Evolutionary conservation across 2,329 filamentous ascomycete species (phyloP), one percentile per base, ranked within the genome.

Genomic region (Cordyceps fumosorosea): DNA sequence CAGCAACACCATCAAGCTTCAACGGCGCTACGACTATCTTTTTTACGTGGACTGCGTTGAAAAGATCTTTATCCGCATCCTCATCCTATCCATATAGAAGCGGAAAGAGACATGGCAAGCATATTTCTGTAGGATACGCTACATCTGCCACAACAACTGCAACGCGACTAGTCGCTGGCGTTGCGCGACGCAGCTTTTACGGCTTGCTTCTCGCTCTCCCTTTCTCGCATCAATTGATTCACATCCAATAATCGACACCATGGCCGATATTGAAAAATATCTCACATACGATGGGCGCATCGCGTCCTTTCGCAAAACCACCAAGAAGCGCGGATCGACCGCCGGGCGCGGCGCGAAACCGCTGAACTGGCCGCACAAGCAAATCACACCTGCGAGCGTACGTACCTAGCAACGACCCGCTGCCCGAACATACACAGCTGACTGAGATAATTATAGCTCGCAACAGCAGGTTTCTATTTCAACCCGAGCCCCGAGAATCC

Each of bases 401-500:
- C 60, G 69, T 58, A 29, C 54, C 61, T 20, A n/a, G n/a, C 26
- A 51, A 10, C 29, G n/a, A 6, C 11, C 47, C 64, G 60, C 26
- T 14, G 8, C 12, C 47, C n/a, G 14, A 37, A 8, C 1, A 8
- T 11, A 29, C 1, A 10, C 32, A 55, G 59, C 67, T 73, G 58
- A 76, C 67, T 5, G 37, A n/a, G n/a, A 37, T 5, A 32, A 48
- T 54, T 54, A 51, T 71, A 96, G 89, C 87, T 99, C 69, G 93
- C 95, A 5, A 86, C 85, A 70, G 93, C 95, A 62, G 95, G 95
- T 44, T 96, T 99, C 77, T 95, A 89, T 77, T 98, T 91, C 77
- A 84, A 87, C 64, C 93, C 95, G 2, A 85, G 84, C 16, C 80
- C 84, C 57, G 82, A 85, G 53, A 90, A 87, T 70, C 88, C 88